A percentile compares a stretch with the other conserved stretches of the same genome.
These are phyloP conservation scores for Nidularia pulvinata DNA, from an alignment of 768 basidiomycete species.

Conservation along the genomic window DNA sequence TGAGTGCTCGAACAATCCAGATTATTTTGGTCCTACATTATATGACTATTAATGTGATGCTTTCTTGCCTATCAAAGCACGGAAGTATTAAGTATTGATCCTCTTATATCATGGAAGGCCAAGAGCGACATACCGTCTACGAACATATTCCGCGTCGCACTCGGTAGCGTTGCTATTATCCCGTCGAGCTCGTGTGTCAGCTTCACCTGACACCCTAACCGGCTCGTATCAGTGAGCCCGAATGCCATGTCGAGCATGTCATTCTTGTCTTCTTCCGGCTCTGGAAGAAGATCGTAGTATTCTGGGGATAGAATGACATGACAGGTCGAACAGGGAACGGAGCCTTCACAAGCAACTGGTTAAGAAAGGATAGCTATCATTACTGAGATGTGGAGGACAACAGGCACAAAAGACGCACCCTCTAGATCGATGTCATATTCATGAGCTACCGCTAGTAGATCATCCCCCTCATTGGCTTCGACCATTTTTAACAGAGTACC, in stretches of 20 bases:
- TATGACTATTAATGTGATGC: conserved; percentile 10
- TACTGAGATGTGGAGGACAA: not conserved
- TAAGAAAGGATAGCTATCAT: not conserved
- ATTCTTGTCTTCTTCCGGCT: conserved; percentile 98
- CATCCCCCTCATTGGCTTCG: conserved; percentile 94
- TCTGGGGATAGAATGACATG: conserved; percentile 87
- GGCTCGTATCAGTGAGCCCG: conserved; percentile 92
- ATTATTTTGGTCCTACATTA: no score
- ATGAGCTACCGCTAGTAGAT: conserved; percentile 87
- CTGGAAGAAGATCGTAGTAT: conserved; percentile 84
- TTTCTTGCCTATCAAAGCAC: conserved; percentile 12
- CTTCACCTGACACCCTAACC: conserved; percentile 76
- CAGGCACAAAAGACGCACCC: conserved; percentile 49
- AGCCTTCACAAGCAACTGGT: conserved; percentile 94
- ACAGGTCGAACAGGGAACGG: conserved; percentile 96
- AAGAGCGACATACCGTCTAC: conserved; percentile 71
- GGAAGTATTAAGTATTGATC: not conserved
- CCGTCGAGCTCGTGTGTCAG: conserved; percentile 85
- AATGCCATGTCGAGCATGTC: conserved; percentile 99
- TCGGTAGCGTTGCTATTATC: conserved; percentile 80
- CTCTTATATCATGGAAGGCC: not conserved
- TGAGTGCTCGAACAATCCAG: no score
- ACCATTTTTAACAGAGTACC: conserved; percentile 82
- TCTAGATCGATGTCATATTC: conserved; percentile 98
- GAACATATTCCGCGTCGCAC: conserved; percentile 97